Base-by-base conservation (phyloP, 1,139 yeast genomes). In the Eremothecium coryli region DNA sequence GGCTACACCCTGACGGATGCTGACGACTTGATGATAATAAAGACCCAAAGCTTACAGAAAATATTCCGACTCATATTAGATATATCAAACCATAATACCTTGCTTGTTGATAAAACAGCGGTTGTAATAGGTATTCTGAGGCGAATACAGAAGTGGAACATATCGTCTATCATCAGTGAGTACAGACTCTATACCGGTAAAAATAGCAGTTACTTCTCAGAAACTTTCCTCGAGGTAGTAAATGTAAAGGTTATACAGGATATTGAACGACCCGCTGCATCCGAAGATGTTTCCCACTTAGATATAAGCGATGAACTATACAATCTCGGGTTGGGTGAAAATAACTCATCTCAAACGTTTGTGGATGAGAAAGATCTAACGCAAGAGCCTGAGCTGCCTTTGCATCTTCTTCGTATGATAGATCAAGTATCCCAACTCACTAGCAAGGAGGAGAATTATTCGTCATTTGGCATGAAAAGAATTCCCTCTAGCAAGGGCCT, bases 101-200 rank as follows among this genome's bases (percentile, higher is more conserved):
- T 90, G 26, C 58, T 90, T 11, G 76, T 90, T 20, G 97, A 90
- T 52, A 73, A 82, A 35, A 77, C 90, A 2, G 79, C 82, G 38
- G 75, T 93, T 3, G 67, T 88, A 18, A 72, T 85, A 5, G 95
- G 96, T 1, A 66, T 86, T 2, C 60, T 90, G 22, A 64, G 98
- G 36, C 78, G 80, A 53, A 66, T 86, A 23, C 93, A 84, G 57
- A 81, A 81, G 57, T 88, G 96, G 97, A 79, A 77, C 46, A 81
- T 82, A 52, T 76, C 86, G 23, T 76, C 93, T 16, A 76, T 88
- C 7, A 71, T 86, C 20, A 81, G 80, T 44, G 97, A 90, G 56
- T 90, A 84, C 59, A 65, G 95, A 32, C 69, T 82, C 6, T 82
- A 76, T 56, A 69, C 85, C 2, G 82, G 86, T 22, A 74, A 73